A percentile compares a stretch with the other conserved stretches of the same genome.
Conservation (phyloP, 177 flowering plant genomes). For the Telopea speciosissima region DNA sequence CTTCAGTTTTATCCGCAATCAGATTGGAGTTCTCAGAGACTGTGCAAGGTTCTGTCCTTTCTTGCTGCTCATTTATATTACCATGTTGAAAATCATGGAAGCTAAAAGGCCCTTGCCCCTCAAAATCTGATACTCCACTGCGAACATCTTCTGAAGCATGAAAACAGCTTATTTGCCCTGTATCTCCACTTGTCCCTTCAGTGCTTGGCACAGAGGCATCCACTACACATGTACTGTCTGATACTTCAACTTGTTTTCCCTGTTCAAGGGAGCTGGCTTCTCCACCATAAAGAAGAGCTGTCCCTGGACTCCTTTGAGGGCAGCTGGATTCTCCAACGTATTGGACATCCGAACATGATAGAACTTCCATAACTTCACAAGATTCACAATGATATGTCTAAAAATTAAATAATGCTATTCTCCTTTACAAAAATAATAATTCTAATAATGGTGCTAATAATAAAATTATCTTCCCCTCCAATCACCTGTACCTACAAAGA, state of each 20-base stretch:
- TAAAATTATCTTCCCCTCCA: too few species aligned
- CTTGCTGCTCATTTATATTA: constrained; percentile 25
- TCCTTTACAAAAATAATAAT: too few species aligned
- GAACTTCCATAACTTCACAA: constrained; percentile 49
- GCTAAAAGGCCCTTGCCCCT: constrained; percentile 14
- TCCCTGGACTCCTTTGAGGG: constrained; percentile 34
- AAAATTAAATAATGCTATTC: too few species aligned
- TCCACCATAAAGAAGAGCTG: constrained; percentile 24
- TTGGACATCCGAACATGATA: constrained; percentile 47
- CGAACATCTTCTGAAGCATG: constrained; percentile 24
- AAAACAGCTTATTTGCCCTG: constrained; percentile 18
- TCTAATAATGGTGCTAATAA: too few species aligned
- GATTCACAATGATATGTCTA: constrained; percentile 16
- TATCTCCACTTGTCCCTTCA: constrained; percentile 27
- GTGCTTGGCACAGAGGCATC: constrained; percentile 18
- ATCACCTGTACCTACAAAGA: constrained; percentile 6
- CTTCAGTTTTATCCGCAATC: constrained; percentile 31
- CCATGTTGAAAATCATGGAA: constrained; percentile 35
- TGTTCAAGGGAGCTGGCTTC: constrained; percentile 20
- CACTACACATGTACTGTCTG: constrained; percentile 17
- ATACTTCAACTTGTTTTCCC: constrained; percentile 23
- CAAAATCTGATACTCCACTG: constrained; percentile 25
- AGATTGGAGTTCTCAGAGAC: constrained; percentile 29
- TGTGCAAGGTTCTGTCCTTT: constrained; percentile 18
- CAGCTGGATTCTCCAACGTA: constrained; percentile 50